Base-by-base conservation (phyloP, 805 yeast genomes). In the Saturnispora diversa region DNA sequence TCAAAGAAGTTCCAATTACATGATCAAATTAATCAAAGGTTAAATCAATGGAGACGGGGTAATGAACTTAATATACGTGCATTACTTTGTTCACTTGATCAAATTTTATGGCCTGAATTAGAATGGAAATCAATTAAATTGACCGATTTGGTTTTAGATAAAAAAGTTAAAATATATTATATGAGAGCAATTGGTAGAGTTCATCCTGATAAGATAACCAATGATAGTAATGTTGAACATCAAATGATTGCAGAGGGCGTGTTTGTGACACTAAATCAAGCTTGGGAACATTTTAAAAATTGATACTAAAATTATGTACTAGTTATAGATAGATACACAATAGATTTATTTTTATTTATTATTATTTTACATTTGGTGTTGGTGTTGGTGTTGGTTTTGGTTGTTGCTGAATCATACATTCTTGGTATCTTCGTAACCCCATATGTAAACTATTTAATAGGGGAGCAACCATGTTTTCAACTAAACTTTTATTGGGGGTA, bases 211-310 rank as follows among this genome's bases (percentile, higher is more conserved):
- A 92, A 92, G 58, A 64, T 88, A 19, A 66, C 76, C 6, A 55
- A 62, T n/a, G 59, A 62, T 17, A 74, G 80, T 2, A 64, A 78
- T 6, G 65, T 77, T 5, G 94, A 86, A 52, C 74, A 75, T 42
- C 80, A 81, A 55, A 73, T 90, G 80, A 69, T 90, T 34, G 92
- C 97, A 12, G 90, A 88, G 51, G 77, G 77, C 19, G 90, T 90
- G 0, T 92, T 92, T 55, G 82, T 87, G 29, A 69, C 78, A 0
- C 65, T 92, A 46, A 90, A 87, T 59, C 73, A 77, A 50, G 87
- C 97, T 2, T 92, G 99, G 97, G 97, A 85, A 50, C 62, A 59
- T 16, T 87, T 86, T 58, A 83, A 80, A 52, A 31, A 21, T 9
- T 38, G 8, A 11, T 9, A 38, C 19, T 23, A 12, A 25, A 35